Conservation (phyloP, 2,329 filamentous ascomycete genomes). For the Cordyceps javanica region DNA sequence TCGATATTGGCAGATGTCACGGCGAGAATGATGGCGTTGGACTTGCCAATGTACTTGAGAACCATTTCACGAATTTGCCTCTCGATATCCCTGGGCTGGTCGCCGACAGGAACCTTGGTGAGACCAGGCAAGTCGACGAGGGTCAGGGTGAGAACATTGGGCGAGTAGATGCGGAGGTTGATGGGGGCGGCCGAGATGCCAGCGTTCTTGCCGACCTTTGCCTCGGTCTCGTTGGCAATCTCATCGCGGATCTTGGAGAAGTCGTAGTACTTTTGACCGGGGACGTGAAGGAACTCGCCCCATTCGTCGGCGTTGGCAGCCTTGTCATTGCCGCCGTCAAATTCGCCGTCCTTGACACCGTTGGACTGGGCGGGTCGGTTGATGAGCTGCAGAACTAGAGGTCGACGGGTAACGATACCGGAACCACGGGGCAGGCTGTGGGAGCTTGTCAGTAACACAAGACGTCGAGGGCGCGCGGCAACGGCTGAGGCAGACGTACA, state of each 20-base stretch:
- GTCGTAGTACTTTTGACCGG: conserved; percentile 94
- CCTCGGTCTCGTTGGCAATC: conserved; percentile 92
- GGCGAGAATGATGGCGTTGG: conserved; percentile 94
- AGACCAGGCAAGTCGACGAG: conserved; percentile 93
- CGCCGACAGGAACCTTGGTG: conserved; percentile 93
- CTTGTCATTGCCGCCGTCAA: conserved; percentile 66
- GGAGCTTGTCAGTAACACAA: conserved; percentile 16
- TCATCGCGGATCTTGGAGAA: conserved; percentile 98
- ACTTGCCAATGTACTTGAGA: conserved; percentile 95
- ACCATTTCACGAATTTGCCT: conserved; percentile 97
- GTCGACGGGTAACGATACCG: conserved; percentile 93
- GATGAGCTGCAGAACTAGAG: conserved; percentile 95
- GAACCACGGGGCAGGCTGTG: conserved; percentile 87
- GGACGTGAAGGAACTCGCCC: conserved; percentile 98
- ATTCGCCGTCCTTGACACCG: conserved; percentile 60
- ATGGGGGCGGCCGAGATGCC: conserved; percentile 96
- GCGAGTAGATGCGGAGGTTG: conserved; percentile 96
- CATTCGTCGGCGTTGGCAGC: conserved; percentile 92
- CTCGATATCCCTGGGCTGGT: conserved; percentile 95
- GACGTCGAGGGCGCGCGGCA: conserved; percentile 10
- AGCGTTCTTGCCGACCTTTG: conserved; percentile 91
- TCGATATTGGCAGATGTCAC: conserved; percentile 97
- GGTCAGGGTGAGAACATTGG: conserved; percentile 93
- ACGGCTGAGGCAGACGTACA: conserved; percentile 55
- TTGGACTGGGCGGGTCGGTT: conserved; percentile 76